Base-by-base conservation (phyloP, 2,329 filamentous ascomycete genomes). In the Fusarium burgessii region DNA sequence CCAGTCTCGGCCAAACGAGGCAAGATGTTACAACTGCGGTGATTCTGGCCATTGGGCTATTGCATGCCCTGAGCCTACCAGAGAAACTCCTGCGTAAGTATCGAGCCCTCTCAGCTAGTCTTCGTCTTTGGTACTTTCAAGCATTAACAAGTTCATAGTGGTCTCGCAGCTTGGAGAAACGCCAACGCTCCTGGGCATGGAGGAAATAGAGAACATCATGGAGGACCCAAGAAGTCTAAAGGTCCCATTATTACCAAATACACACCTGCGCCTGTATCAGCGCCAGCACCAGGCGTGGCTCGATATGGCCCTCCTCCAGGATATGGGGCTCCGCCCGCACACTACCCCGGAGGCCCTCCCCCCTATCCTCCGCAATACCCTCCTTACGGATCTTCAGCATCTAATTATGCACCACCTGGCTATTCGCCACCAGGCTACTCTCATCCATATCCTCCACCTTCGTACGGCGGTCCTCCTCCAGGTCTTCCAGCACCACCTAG, bases 21-120 rank as follows among this genome's bases (percentile, higher is more conserved):
- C 80, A 52, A 77, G 82, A 68, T 89, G 87, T 77, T 88, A 87
- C 76, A 88, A 88, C 73, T 89, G 87, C 71, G 85, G 86, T 56
- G 76, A 78, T 50, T 77, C 79, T 33, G 84, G 84, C 7, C 87
- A 89, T 74, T 88, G 85, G 81, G 80, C 85, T 15, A 78, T 87
- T 56, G 85, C 85, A 52, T 89, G 87, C 74, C 86, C 85, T 11
- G 83, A 87, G 64, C 82, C 84, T 25, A 85, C 84, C 27, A 79
- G 85, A 66, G 77, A 79, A 70, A 81, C 82, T 47, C 84, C 84
- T 70, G 84, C 82, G 87, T 88, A 82, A 85, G 86, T 84, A 20
- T 12, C 43, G 36, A 29, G 13, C 36, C 27, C 25, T 20, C 18
- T 20, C 17, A 52, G 33, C 52, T 54, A 47, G 43, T 20, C 36